A percentile compares a stretch with the other conserved stretches of the same genome.
These are phyloP conservation scores for Sphaerulina populicola DNA, from an alignment of 2,329 filamentous ascomycete genomes.

Conservation along the genomic window DNA sequence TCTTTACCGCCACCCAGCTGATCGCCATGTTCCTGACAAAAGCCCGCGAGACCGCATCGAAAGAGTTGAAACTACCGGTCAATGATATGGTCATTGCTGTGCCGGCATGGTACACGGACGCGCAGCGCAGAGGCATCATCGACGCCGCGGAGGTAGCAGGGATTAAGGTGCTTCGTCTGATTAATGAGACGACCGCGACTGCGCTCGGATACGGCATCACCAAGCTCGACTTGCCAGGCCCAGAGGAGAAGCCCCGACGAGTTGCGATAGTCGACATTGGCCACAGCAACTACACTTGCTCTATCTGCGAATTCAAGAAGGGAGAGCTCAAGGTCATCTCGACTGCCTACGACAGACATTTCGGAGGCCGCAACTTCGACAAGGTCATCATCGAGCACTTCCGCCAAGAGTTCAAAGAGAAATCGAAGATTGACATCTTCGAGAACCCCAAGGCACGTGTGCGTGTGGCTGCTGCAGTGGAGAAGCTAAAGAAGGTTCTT, in stretches of 20 bases:
- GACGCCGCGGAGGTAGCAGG: slow-evolving; percentile 91
- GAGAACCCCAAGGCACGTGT: slow-evolving; percentile 82
- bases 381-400: slow-evolving; percentile 91
- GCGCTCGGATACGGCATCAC: slow-evolving; percentile 97
- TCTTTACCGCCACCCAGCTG: slow-evolving; percentile 89
- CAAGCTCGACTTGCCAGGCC: slow-evolving; percentile 80
- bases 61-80: slow-evolving; percentile 83
- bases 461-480: slow-evolving; percentile 77
- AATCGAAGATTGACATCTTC: slow-evolving; percentile 77
- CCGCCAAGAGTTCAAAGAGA: slow-evolving; percentile 89
- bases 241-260: slow-evolving; percentile 84
- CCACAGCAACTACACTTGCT: slow-evolving; percentile 90
- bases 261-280: slow-evolving; percentile 92
- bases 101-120: slow-evolving; percentile 93
- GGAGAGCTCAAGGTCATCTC: slow-evolving; percentile 90
- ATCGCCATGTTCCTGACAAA: slow-evolving; percentile 93
- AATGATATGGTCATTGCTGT: slow-evolving; percentile 90
- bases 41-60: slow-evolving; percentile 77
- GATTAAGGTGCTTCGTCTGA: slow-evolving; percentile 82
- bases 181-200: slow-evolving; percentile 96
- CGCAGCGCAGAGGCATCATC: slow-evolving; percentile 78
- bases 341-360: slow-evolving; percentile 88
- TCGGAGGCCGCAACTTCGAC: slow-evolving; percentile 96
- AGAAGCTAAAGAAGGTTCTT: slow-evolving; percentile 97
- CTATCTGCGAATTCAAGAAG: slow-evolving; percentile 93